Evolutionary conservation across 1,284 basidiomycete species (phyloP).

Genomic region (Microbotryum lychnidis-dioicae): DNA sequence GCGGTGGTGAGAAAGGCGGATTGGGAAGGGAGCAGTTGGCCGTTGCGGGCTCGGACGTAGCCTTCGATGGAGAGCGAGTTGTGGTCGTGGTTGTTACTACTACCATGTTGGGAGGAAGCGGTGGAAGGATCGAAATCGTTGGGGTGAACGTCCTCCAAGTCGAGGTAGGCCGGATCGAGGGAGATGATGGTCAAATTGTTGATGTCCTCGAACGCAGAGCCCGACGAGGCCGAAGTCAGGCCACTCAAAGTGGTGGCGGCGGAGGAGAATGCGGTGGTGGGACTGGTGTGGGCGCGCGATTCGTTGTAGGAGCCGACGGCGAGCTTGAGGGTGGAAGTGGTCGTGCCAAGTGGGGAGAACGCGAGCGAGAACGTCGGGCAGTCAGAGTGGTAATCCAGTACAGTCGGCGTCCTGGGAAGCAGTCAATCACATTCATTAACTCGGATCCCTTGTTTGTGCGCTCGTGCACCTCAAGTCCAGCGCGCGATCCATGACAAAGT

Average conservation of each 20-base stretch:
- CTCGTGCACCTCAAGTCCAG: too few species aligned
- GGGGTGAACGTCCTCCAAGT: slow-evolving; percentile 70
- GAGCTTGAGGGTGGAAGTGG: slow-evolving; percentile 40
- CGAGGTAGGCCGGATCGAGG: slow-evolving; percentile 53
- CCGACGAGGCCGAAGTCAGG: neutral
- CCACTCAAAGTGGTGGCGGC: neutral
- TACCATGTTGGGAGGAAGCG: slow-evolving; percentile 1
- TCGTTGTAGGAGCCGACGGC: slow-evolving; percentile 70
- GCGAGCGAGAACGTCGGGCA: slow-evolving; percentile 25
- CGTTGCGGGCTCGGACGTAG: slow-evolving; percentile 8
- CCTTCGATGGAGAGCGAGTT: neutral
- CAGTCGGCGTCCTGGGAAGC: slow-evolving; percentile 13
- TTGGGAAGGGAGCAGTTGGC: slow-evolving; percentile 14
- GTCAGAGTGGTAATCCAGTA: slow-evolving; percentile 30
- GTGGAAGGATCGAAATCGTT: slow-evolving; percentile 47
- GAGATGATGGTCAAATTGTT: slow-evolving; percentile 75
- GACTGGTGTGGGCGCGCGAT: slow-evolving; percentile 6
- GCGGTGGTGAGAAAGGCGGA: slow-evolving; percentile 61
- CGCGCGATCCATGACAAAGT: too few species aligned
- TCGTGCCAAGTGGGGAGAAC: slow-evolving; percentile 27
- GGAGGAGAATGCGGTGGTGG: neutral
- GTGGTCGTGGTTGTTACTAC: neutral
- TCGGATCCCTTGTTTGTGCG: neutral
- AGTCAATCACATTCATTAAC: neutral
- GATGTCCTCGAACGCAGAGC: slow-evolving; percentile 38